Conservation (phyloP, 2,329 filamentous ascomycete species). For the Aureobasidium sp. region DNA sequence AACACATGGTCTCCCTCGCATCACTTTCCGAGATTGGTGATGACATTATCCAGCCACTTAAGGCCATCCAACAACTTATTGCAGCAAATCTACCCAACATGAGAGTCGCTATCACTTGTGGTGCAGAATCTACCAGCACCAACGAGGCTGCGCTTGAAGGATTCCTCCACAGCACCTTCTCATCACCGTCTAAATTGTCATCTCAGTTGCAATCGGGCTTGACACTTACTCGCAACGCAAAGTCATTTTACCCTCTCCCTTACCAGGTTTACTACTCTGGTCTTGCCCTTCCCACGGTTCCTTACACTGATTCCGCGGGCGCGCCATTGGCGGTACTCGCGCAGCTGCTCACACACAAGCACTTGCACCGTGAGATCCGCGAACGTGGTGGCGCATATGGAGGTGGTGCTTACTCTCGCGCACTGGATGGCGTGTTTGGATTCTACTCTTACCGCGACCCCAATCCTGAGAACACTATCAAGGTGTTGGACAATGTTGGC, state of each 20-base stretch:
- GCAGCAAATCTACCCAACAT: conserved; percentile 59
- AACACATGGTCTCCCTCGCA: conserved; percentile 72
- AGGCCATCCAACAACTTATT: conserved; percentile 73
- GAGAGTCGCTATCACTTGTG: conserved; percentile 80
- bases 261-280: conserved; percentile 97
- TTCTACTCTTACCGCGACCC: conserved; percentile 97
- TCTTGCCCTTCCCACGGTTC: conserved; percentile 71
- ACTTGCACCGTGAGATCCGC: conserved; percentile 92
- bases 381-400: conserved; percentile 97
- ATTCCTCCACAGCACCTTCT: conserved; percentile 49
- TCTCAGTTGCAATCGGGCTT: conserved; percentile 6
- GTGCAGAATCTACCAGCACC: conserved; percentile 58
- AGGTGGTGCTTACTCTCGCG: conserved; percentile 75
- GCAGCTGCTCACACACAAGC: conserved; percentile 90
- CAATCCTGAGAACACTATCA: conserved; percentile 81
- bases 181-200: background rate
- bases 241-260: conserved; percentile 86
- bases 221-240: conserved; percentile 38
- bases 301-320: conserved; percentile 68
- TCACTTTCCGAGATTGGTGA: conserved; percentile 60
- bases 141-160: conserved; percentile 65
- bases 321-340: conserved; percentile 82
- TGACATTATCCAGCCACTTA: conserved; percentile 56
- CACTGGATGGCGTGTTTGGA: conserved; percentile 77
- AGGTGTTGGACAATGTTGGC: conserved; percentile 76